Evolutionary conservation across 2,329 filamentous ascomycete genomes (phyloP).

Genomic region (Talaromyces albobiverticillius): DNA sequence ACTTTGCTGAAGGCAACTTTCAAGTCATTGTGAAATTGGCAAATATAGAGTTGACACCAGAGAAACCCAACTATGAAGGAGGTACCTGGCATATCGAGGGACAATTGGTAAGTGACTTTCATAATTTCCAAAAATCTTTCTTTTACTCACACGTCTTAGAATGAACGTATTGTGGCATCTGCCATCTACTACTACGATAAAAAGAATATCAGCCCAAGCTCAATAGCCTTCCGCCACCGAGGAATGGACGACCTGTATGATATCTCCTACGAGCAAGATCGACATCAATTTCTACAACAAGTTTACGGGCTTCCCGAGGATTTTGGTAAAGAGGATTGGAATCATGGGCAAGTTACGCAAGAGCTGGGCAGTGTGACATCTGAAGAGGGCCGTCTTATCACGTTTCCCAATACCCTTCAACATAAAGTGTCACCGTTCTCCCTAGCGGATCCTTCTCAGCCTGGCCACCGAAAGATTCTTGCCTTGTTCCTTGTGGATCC

Average conservation of each 20-base stretch:
- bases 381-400: slow-evolving; percentile 21
- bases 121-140: slow-evolving; percentile 64
- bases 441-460: slow-evolving; percentile 49
- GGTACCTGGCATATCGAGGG: slow-evolving; percentile 52
- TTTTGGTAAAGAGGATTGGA: neutral
- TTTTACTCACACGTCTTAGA: slow-evolving; percentile 35
- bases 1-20: slow-evolving; percentile 44
- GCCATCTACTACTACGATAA: slow-evolving; percentile 62
- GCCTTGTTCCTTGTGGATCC: slow-evolving; percentile 62
- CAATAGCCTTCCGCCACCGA: slow-evolving; percentile 51
- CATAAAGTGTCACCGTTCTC: slow-evolving; percentile 50
- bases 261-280: slow-evolving; percentile 21
- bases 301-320: too few species aligned
- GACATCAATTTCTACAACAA: slow-evolving; percentile 25
- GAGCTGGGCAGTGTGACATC: slow-evolving; percentile 20
- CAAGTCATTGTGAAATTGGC: slow-evolving; percentile 65
- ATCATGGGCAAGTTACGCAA: slow-evolving; percentile 22
- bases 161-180: slow-evolving; percentile 63
- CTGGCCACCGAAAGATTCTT: slow-evolving; percentile 54
- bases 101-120: slow-evolving; percentile 43
- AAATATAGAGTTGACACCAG: slow-evolving; percentile 58
- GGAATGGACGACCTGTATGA: neutral
- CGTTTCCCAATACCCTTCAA: slow-evolving; percentile 43
- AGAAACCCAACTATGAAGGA: slow-evolving; percentile 50
- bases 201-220: slow-evolving; percentile 57